These are phyloP conservation scores for Zygnema circumcarinatum DNA, from an alignment of 139 green algal genomes.

Conservation along the genomic window DNA sequence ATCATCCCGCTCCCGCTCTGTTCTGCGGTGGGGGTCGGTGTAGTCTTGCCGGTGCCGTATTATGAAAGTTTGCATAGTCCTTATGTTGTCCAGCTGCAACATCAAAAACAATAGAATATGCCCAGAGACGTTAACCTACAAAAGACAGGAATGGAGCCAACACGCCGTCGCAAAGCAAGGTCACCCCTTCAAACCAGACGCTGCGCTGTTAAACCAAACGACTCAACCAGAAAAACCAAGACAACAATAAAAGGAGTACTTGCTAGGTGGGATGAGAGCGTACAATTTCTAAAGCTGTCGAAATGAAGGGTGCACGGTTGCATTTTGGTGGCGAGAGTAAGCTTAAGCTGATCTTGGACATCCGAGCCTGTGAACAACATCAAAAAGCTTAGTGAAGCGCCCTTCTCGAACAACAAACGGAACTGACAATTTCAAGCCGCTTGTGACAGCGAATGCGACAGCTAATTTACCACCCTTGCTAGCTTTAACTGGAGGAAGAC, in stretches of 20 bases:
- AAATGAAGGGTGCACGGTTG: not conserved
- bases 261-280: not conserved
- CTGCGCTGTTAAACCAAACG: not conserved
- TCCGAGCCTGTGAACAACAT: not conserved
- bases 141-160: too few species aligned
- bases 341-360: not conserved
- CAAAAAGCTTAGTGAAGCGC: not conserved
- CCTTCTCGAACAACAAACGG: not conserved
- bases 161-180: too few species aligned
- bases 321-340: not conserved
- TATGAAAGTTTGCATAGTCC: conserved; percentile 53
- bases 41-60: conserved; percentile 44
- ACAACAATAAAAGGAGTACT: not conserved
- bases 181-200: not conserved
- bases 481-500: not conserved
- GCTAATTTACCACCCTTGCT: not conserved
- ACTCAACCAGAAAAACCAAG: not conserved
- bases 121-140: too few species aligned
- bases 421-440: not conserved
- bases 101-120: too few species aligned
- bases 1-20: conserved; percentile 44
- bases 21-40: not conserved
- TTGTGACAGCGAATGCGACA: not conserved
- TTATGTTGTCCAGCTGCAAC: conserved; percentile 49
- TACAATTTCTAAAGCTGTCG: conserved; percentile 3